These are phyloP conservation scores for Trichoderma polysporum DNA, from an alignment of 2,329 filamentous ascomycete species.

Conservation along the genomic window DNA sequence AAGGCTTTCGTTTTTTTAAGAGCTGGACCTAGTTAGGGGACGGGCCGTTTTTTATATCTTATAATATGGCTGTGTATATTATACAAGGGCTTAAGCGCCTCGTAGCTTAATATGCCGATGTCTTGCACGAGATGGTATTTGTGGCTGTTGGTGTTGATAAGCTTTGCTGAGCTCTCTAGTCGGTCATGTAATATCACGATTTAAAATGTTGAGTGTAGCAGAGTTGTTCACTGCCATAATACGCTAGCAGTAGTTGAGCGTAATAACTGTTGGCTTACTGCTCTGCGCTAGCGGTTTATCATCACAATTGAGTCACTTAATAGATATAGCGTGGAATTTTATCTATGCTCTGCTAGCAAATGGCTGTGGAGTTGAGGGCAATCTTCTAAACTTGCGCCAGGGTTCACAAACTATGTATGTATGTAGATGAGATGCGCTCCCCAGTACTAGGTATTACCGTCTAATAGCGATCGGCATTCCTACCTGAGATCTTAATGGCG, in stretches of 20 bases:
- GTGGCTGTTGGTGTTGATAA: background rate
- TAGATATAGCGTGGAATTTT: background rate
- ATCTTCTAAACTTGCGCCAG: background rate
- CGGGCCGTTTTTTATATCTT: background rate
- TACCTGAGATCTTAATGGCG: background rate
- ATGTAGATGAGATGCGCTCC: background rate
- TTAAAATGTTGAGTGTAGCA: background rate
- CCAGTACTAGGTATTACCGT: background rate
- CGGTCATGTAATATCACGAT: background rate
- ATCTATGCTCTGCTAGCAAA: too few species aligned
- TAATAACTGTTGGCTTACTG: background rate
- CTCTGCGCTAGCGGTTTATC: background rate
- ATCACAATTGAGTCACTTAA: background rate
- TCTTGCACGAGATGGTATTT: background rate
- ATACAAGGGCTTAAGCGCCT: background rate
- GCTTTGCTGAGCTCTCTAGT: background rate
- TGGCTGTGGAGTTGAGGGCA: background rate
- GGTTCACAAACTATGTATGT: background rate
- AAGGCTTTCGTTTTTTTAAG: background rate
- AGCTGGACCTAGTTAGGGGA: background rate
- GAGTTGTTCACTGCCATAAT: background rate
- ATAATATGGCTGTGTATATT: background rate
- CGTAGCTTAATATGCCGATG: background rate
- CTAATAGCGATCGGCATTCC: background rate
- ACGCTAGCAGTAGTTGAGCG: too few species aligned